Percentiles rank a stretch among this genome's conserved stretches.
Conservation (phyloP, 1,284 basidiomycete species). For the Acaromyces ingoldii region DNA sequence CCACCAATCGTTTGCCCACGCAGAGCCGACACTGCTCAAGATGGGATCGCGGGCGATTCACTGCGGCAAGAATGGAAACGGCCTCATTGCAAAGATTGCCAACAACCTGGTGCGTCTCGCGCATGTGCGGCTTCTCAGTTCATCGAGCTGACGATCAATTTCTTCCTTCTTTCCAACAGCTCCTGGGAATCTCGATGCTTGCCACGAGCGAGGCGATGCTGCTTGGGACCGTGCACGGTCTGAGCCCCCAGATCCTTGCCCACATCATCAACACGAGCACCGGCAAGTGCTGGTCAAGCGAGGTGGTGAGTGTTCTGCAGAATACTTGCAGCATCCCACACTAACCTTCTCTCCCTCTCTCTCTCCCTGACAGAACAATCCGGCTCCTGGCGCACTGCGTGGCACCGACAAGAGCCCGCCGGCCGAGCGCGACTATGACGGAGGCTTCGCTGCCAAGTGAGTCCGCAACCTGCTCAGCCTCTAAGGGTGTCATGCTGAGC, state of each 20-base stretch:
- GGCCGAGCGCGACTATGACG: conserved; percentile 75
- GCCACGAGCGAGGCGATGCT: conserved; percentile 43
- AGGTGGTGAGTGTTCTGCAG: too few relatives aligned
- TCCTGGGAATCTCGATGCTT: conserved; percentile 42
- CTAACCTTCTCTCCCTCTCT: too few relatives aligned
- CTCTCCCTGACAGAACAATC: too few relatives aligned
- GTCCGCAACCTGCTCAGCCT: conserved; percentile 11
- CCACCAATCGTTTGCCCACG: conserved; percentile 60
- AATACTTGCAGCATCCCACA: too few relatives aligned
- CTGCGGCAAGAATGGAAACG: conserved; percentile 73
- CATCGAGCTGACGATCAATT: too few relatives aligned
- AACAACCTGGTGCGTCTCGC: conserved; percentile 34
- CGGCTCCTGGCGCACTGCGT: conserved; percentile 66
- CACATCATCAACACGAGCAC: conserved; percentile 45
- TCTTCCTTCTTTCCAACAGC: neutral
- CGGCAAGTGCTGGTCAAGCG: conserved; percentile 69
- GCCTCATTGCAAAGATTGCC: conserved; percentile 44
- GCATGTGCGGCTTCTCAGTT: too few relatives aligned
- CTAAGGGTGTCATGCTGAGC: too few relatives aligned
- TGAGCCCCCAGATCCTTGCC: conserved; percentile 33
- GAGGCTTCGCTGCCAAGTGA: conserved; percentile 39
- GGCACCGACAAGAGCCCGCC: conserved; percentile 64
- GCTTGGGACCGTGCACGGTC: conserved; percentile 36
- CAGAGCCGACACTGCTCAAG: conserved; percentile 57
- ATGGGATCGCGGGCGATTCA: conserved; percentile 80